Evolutionary conservation across 1,284 basidiomycete species (phyloP).

Genomic region (Athelia psychrophila): DNA sequence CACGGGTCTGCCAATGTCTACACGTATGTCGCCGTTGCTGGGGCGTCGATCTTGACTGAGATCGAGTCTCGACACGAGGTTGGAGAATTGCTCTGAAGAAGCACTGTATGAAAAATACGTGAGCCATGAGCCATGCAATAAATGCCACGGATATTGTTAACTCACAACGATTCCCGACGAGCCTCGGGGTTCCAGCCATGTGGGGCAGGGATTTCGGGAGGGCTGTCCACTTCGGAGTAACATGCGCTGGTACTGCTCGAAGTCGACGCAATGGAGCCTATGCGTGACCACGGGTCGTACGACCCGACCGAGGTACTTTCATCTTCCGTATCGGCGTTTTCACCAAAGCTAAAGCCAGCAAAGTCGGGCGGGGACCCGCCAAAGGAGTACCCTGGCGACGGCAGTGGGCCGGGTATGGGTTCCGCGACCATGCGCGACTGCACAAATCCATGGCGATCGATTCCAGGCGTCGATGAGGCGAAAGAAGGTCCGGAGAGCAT

Average conservation of each 20-base stretch:
- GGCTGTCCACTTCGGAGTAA: slow-evolving; percentile 47
- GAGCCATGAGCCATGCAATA: neutral
- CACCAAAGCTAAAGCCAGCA: slow-evolving; percentile 35
- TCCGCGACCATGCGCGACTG: slow-evolving; percentile 43
- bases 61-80: slow-evolving; percentile 47
- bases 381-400: slow-evolving; percentile 65
- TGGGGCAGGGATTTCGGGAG: slow-evolving; percentile 30
- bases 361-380: slow-evolving; percentile 47
- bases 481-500: slow-evolving; percentile 24
- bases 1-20: neutral
- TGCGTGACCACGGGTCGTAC: slow-evolving; percentile 48
- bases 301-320: slow-evolving; percentile 32
- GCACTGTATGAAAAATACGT: slow-evolving; percentile 24
- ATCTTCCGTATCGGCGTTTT: slow-evolving; percentile 44
- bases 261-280: slow-evolving; percentile 57
- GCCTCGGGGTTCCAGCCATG: slow-evolving; percentile 26
- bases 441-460: slow-evolving; percentile 47
- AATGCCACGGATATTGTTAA: slow-evolving; percentile 8
- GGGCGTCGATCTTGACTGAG: slow-evolving; percentile 22
- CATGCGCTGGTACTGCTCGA: slow-evolving; percentile 50
- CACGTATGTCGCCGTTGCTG: neutral
- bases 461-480: slow-evolving; percentile 36
- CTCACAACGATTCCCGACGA: slow-evolving; percentile 52
- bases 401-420: slow-evolving; percentile 68
- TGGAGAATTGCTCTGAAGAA: slow-evolving; percentile 32